These are phyloP conservation scores for Calonectria pauciramosa DNA, from an alignment of 2,329 filamentous ascomycete genomes.

Conservation along the genomic window DNA sequence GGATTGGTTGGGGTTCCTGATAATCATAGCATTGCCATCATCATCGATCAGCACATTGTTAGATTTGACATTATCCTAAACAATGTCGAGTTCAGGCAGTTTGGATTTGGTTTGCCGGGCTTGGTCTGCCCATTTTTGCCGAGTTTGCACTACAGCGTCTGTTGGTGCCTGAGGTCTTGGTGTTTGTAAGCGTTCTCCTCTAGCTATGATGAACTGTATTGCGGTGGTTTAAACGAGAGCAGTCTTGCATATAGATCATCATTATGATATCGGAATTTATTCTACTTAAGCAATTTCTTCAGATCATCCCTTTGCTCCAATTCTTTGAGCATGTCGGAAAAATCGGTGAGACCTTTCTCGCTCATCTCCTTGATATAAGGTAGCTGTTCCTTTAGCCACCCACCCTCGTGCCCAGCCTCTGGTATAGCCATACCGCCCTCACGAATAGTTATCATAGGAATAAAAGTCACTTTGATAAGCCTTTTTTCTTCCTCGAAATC, in stretches of 20 bases:
- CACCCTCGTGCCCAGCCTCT: conserved; percentile 33
- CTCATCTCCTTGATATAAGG: conserved; percentile 33
- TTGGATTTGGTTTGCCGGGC: too few relatives aligned
- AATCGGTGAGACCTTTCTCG: neutral
- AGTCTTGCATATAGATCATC: neutral
- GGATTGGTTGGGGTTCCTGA: neutral
- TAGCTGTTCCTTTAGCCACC: conserved; percentile 30
- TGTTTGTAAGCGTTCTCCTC: too few relatives aligned
- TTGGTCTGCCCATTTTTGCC: too few relatives aligned
- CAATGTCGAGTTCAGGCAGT: too few relatives aligned
- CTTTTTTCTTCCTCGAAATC: conserved; percentile 17
- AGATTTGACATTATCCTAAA: too few relatives aligned
- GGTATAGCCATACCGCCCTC: conserved; percentile 38
- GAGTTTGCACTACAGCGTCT: neutral
- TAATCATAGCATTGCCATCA: neutral
- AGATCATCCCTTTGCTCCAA: conserved; percentile 29
- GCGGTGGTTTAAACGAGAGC: too few relatives aligned
- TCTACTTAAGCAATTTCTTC: neutral
- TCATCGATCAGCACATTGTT: too few relatives aligned
- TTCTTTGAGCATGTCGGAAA: conserved; percentile 17
- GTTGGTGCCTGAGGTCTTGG: too few relatives aligned
- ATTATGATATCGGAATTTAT: neutral
- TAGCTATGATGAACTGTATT: too few relatives aligned
- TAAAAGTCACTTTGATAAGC: conserved; percentile 31
- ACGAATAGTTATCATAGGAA: conserved; percentile 33